Base-by-base conservation (phyloP, 176 grass and related monocot genomes). In the Tuctoria greenei region DNA sequence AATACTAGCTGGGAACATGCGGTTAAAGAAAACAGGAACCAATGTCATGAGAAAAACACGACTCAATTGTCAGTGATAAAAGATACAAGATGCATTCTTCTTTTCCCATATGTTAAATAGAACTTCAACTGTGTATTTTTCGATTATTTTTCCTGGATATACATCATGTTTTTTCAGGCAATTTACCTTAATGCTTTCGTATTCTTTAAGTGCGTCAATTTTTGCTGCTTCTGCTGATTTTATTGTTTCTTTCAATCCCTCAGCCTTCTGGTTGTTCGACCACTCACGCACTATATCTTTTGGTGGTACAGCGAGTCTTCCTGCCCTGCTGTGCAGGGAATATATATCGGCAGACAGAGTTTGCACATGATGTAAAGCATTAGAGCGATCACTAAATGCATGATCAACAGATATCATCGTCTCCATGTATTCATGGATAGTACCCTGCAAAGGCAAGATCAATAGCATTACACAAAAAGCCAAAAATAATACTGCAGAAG, bases 121-220 rank as follows among this genome's bases (percentile, higher is more conserved):
- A 77, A 68, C 47, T 25, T 73, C 12, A 2, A 16, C 7, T 60
- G 60, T 59, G 38, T 18, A 2, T 39, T 58, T 50, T 24, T 66
- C 31, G 31, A 23, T 67, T 15, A 40, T 34, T 79, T 73, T 79
- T 42, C 34, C 26, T 46, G 14, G 14, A 47, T 47, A 86, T 16
- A 81, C 24, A 8, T 26, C 6, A 72, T 44, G 25, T 2, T 74
- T 34, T n/a, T 61, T n/a, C 66, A 66, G 62, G 34, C 4, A 23
- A 17, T 64, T 87, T 88, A 97, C 95, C 95, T 93, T 97, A 74
- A 97, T 93, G 55, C 6, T 71, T 52, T 97, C 95, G 73, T 97
- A 97, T 67, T 92, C 88, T 86, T 63, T 87, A 82, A 97, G 40
- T 61, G 91, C 88, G 8, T 79, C 72, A 37, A 64, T 86, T 91